These are phyloP conservation scores for Flaveria bidentis DNA, from an alignment of 129 eudicot genomes.

Conservation along the genomic window DNA sequence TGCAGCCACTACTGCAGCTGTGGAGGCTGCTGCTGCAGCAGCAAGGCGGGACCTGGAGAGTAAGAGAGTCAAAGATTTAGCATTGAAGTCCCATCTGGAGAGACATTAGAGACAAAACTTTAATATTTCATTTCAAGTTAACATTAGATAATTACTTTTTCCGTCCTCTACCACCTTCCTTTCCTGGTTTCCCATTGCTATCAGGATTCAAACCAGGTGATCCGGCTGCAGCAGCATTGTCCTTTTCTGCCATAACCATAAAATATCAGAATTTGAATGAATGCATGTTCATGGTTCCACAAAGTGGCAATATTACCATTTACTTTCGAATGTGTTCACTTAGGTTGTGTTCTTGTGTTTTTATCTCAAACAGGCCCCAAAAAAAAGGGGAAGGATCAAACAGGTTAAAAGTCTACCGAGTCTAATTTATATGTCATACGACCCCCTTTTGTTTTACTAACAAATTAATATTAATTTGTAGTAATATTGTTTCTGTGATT, in stretches of 20 bases:
- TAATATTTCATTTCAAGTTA: slow-evolving; percentile 4
- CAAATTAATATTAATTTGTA: too few relatives aligned
- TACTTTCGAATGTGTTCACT: too few relatives aligned
- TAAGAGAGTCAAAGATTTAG: slow-evolving; percentile 1
- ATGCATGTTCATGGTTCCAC: neutral
- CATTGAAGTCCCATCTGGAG: neutral
- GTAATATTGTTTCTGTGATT: too few relatives aligned
- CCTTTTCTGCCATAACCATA: slow-evolving; percentile 60
- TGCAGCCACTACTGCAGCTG: slow-evolving; percentile 43
- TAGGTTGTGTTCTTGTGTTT: too few relatives aligned
- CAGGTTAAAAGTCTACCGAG: too few relatives aligned
- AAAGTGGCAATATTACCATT: too few relatives aligned
- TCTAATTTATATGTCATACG: too few relatives aligned
- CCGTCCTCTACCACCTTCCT: slow-evolving; percentile 80
- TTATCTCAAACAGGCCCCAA: too few relatives aligned
- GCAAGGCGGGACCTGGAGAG: slow-evolving; percentile 62
- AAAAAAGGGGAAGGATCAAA: too few relatives aligned
- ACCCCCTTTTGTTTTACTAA: too few relatives aligned
- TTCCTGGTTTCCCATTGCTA: slow-evolving; percentile 60
- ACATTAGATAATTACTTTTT: slow-evolving; percentile 57
- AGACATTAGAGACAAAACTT: neutral
- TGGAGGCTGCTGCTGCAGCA: slow-evolving; percentile 47
- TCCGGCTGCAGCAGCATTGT: slow-evolving; percentile 54
- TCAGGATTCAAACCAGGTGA: slow-evolving; percentile 49
- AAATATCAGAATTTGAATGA: slow-evolving; percentile 3